Evolutionary conservation across 768 basidiomycete genomes (phyloP), one percentile per base, ranked within the genome.

Genomic region (Pisolithus albus): DNA sequence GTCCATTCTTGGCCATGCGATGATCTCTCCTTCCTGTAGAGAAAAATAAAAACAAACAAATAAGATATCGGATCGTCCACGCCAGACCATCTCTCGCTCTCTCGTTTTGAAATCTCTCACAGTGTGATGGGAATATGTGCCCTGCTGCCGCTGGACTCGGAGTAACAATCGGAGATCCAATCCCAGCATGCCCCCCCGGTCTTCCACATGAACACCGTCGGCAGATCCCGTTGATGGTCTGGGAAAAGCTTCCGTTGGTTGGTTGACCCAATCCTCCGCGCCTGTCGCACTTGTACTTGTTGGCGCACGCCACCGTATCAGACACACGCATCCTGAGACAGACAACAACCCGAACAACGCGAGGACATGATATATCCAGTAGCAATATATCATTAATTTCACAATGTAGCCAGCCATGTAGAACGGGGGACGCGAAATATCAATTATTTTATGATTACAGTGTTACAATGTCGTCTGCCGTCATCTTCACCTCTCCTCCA

Each of bases 221-320:
- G 30, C 30, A 30, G 30, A 4, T 2, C 30, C 30, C 34, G 3
- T 4, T 34, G 34, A 34, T 64, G 61, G 57, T 46, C 66, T 66
- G 19, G 34, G 18, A 56, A 57, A 38, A 46, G 62, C 62, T 9
- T 53, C 56, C 34, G 57, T 26, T 28, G 51, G 50, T 51, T 51
- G 56, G 38, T 49, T 45, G 24, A 34, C 30, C 30, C 34, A 34
- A 50, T 56, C 57, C 46, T 67, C 65, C 65, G 67, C 63, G 63
- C 67, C 55, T 62, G 67, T 69, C 65, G 65, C 43, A 26, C 5
- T 30, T 8, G 5, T 34, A 2, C 26, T 4, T 59, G 54, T 50
- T 49, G 21, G 30, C 54, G 48, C 45, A 51, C 64, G 64, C 64
- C 65, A 66, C 64, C 57, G n/a, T 53, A 67, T 59, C 63, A 65